Evolutionary conservation across 2,329 filamentous ascomycete species (phyloP).

Genomic region (Penicillium griseofulvum): DNA sequence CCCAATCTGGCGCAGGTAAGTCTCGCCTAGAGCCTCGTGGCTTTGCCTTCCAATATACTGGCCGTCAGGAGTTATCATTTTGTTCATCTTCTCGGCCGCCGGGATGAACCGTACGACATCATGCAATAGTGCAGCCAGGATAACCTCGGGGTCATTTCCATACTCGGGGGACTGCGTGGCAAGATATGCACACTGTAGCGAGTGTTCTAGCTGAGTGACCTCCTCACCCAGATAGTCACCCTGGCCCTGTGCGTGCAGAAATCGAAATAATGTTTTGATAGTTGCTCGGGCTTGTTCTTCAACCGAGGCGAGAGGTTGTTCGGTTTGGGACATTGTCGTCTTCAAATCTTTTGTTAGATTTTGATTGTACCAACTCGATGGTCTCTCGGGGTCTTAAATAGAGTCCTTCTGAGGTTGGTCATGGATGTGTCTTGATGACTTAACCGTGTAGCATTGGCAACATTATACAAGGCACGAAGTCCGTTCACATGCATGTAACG

Average conservation of each 20-base stretch:
- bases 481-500: not conserved
- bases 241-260: conserved; percentile 29
- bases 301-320: conserved; percentile 13
- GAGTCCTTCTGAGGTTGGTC: not conserved
- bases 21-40: conserved; percentile 31
- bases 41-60: conserved; percentile 27
- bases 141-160: conserved; percentile 24
- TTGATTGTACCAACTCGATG: not conserved
- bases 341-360: conserved; percentile 2
- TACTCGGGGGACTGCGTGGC: conserved; percentile 20
- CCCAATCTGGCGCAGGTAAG: conserved; percentile 28
- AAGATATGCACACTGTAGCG: conserved; percentile 28
- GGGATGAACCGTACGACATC: conserved; percentile 35
- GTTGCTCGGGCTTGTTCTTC: conserved; percentile 18
- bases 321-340: not conserved
- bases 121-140: conserved; percentile 31
- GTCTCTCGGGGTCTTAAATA: not conserved
- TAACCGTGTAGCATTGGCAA: not conserved
- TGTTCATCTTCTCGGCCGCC: conserved; percentile 25
- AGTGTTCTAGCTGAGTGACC: conserved; percentile 32
- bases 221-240: conserved; percentile 30
- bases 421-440: not conserved
- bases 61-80: conserved; percentile 26
- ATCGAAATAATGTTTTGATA: conserved; percentile 24
- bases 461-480: not conserved